Evolutionary conservation across 225 moss, liverwort and hornwort genomes (phyloP).

Genomic region (Pseudisothecium myosuroides): DNA sequence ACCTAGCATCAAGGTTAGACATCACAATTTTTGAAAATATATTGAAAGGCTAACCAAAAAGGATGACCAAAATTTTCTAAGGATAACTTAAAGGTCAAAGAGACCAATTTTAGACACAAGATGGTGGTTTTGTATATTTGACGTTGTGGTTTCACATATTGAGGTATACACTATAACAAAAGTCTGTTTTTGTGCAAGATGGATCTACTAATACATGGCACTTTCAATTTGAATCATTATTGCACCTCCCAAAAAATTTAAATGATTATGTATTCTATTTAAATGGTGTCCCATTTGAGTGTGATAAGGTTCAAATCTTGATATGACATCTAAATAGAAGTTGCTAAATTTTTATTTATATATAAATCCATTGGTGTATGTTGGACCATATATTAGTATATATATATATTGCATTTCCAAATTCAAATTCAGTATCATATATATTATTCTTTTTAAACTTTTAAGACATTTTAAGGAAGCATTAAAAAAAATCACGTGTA

Average conservation of each 20-base stretch:
- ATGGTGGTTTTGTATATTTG: not conserved
- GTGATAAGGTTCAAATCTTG: not conserved
- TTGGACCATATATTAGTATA: not conserved
- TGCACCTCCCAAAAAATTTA: not conserved
- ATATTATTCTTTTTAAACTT: no score
- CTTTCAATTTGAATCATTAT: not conserved
- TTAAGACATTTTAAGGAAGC: no score
- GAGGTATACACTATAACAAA: not conserved
- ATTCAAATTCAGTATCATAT: not conserved
- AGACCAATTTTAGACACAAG: rapidly evolving
- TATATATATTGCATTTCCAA: not conserved
- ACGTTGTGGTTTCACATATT: not conserved
- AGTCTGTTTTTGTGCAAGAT: rapidly evolving
- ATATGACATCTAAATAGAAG: not conserved
- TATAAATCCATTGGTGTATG: not conserved
- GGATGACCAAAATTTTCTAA: no score
- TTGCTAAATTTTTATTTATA: not conserved
- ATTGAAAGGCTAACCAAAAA: not conserved
- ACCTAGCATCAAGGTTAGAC: not conserved
- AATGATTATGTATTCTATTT: no score
- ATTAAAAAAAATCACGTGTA: not conserved
- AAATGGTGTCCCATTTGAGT: not conserved
- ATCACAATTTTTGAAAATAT: not conserved
- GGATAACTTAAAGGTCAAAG: no score
- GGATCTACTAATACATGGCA: not conserved